Evolutionary conservation across 805 yeast genomes (phyloP).

Genomic region (Lipomyces chichibuensis): DNA sequence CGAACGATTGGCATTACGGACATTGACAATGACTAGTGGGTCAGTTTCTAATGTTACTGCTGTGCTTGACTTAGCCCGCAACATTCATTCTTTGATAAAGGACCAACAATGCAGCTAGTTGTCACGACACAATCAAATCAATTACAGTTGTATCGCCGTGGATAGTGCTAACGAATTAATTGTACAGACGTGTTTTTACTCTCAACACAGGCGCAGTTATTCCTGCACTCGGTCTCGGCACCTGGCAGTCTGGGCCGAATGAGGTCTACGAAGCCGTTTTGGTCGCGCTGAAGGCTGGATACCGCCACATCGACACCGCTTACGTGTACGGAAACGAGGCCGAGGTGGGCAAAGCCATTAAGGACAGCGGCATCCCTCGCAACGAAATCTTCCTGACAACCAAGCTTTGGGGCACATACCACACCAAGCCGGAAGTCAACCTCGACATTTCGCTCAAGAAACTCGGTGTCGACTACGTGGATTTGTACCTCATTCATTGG

Average conservation of each 20-base stretch:
- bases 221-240: slow-evolving; percentile 74
- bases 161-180: background rate
- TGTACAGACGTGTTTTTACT: slow-evolving; percentile 37
- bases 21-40: slow-evolving; percentile 27
- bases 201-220: slow-evolving; percentile 66
- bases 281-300: slow-evolving; percentile 59
- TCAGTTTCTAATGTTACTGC: slow-evolving; percentile 5
- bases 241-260: slow-evolving; percentile 64
- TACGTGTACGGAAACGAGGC: slow-evolving; percentile 64
- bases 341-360: slow-evolving; percentile 57
- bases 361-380: slow-evolving; percentile 54
- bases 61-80: no score
- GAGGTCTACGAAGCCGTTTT: slow-evolving; percentile 60
- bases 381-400: slow-evolving; percentile 51
- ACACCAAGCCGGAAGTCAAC: slow-evolving; percentile 52
- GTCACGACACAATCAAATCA: no score
- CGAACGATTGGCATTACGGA: background rate
- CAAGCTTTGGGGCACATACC: slow-evolving; percentile 48
- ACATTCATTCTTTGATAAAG: no score
- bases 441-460: slow-evolving; percentile 62
- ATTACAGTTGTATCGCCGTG: background rate
- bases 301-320: slow-evolving; percentile 81
- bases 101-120: no score
- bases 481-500: slow-evolving; percentile 81
- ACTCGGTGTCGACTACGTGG: slow-evolving; percentile 74